These are phyloP conservation scores for Strobilomyces echinocephalus DNA, from an alignment of 768 basidiomycete species.

Conservation along the genomic window DNA sequence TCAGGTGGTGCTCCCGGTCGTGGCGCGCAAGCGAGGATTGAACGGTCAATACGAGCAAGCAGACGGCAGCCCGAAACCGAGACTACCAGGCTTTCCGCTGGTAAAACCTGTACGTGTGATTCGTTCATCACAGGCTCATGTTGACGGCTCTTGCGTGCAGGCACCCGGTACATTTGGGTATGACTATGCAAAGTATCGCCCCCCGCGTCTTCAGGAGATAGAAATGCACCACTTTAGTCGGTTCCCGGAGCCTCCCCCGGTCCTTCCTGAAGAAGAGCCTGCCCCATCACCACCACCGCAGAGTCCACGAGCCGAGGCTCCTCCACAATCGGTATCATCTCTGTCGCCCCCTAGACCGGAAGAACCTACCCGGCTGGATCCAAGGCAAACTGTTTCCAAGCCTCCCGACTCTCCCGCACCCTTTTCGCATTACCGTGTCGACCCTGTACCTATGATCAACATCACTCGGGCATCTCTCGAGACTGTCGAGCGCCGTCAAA, in stretches of 20 bases:
- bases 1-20: slow-evolving; percentile 79
- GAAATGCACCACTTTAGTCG: slow-evolving; percentile 66
- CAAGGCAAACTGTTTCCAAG: slow-evolving; percentile 15
- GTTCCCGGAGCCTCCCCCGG: slow-evolving; percentile 26
- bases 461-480: slow-evolving; percentile 30
- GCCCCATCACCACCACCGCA: not conserved
- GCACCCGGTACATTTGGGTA: slow-evolving; percentile 82
- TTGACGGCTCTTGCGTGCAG: slow-evolving; percentile 32
- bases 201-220: slow-evolving; percentile 44
- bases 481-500: slow-evolving; percentile 23
- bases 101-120: slow-evolving; percentile 54
- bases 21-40: slow-evolving; percentile 77
- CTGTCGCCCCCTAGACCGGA: slow-evolving; percentile 29
- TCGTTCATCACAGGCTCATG: not conserved
- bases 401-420: slow-evolving; percentile 54
- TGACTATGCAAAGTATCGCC: slow-evolving; percentile 66
- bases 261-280: slow-evolving; percentile 7
- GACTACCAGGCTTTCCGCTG: slow-evolving; percentile 32
- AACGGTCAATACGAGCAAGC: slow-evolving; percentile 64
- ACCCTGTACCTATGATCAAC: slow-evolving; percentile 30
- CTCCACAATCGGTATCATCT: slow-evolving; percentile 12
- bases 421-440: slow-evolving; percentile 51
- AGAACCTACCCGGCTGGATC: slow-evolving; percentile 25
- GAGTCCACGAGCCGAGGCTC: slow-evolving; percentile 1
- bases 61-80: slow-evolving; percentile 62